Conservation (phyloP, 768 basidiomycete species). For the Collybia sp. region DNA sequence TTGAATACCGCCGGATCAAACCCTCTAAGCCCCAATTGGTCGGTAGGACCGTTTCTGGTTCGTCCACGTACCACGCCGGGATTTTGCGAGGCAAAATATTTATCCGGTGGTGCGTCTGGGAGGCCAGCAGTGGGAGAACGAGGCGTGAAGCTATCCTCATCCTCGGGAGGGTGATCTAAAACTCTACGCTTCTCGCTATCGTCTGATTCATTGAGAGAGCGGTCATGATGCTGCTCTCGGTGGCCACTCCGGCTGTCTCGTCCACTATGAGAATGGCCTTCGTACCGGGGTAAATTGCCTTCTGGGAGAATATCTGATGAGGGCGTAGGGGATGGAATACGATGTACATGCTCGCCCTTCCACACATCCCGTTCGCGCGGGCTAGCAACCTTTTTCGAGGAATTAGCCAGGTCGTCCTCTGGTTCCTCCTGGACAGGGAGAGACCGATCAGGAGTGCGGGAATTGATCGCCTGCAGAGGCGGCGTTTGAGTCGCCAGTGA, state of each 20-base stretch:
- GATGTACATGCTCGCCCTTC: constrained; percentile 27
- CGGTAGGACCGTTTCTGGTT: constrained; percentile 52
- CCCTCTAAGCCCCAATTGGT: constrained; percentile 56
- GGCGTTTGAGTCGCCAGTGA: constrained; percentile 47
- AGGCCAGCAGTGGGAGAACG: constrained; percentile 62
- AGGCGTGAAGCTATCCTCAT: constrained; percentile 59
- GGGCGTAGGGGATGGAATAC: constrained; percentile 42
- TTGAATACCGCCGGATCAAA: constrained; percentile 56
- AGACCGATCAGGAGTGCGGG: constrained; percentile 66
- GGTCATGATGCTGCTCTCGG: constrained; percentile 38
- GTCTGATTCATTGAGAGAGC: constrained; percentile 41
- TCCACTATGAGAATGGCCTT: constrained; percentile 26
- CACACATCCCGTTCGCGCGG: constrained; percentile 23
- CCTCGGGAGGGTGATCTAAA: constrained; percentile 35
- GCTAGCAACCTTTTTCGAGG: constrained; percentile 24
- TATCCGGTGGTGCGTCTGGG: constrained; percentile 37
- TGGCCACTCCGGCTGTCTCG: constrained; percentile 32
- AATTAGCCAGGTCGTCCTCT: constrained; percentile 52
- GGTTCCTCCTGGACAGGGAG: constrained; percentile 75
- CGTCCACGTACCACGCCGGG: constrained; percentile 30
- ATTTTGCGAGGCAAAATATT: constrained; percentile 24
- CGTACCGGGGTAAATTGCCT: constrained; percentile 18
- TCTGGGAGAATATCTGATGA: constrained; percentile 53
- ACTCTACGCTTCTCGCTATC: constrained; percentile 33
- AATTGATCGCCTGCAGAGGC: constrained; percentile 45